Evolutionary conservation across 805 yeast species (phyloP).

Genomic region (Kluyveromyces lactis): DNA sequence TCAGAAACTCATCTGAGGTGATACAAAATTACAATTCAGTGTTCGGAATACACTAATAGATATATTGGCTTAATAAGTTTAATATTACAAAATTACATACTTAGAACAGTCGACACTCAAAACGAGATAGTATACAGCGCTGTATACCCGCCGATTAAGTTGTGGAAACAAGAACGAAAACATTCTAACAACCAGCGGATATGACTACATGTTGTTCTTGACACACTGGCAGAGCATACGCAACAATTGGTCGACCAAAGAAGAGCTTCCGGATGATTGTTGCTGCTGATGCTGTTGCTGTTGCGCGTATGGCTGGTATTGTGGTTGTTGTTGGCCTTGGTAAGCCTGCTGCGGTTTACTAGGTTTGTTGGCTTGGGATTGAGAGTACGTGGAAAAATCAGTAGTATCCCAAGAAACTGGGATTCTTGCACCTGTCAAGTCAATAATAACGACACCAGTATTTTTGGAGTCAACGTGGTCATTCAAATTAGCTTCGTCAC

Average conservation of each 20-base stretch:
- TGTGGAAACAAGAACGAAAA: no score
- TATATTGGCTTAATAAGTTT: background rate
- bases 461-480: constrained; percentile 62
- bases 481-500: constrained; percentile 54
- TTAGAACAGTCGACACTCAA: no score
- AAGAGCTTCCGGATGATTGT: constrained; percentile 12
- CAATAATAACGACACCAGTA: constrained; percentile 72
- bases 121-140: no score
- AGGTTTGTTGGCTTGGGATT: constrained; percentile 9
- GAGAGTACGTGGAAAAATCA: constrained; percentile 8
- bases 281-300: constrained; percentile 24
- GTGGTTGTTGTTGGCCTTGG: constrained; percentile 18
- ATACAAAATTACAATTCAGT: constrained; percentile 12
- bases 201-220: constrained; percentile 16
- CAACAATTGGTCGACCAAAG: constrained; percentile 15
- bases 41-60: constrained; percentile 10
- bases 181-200: no score
- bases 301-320: constrained; percentile 23
- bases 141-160: no score
- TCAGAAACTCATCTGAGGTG: background rate
- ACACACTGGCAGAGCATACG: constrained; percentile 31
- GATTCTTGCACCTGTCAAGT: constrained; percentile 41
- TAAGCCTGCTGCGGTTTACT: constrained; percentile 12
- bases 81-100: background rate
- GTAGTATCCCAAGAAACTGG: constrained; percentile 32